A percentile compares a stretch with the other conserved stretches of the same genome.
Conservation (phyloP, 257 asterid genomes). For the Datura wrightii region DNA sequence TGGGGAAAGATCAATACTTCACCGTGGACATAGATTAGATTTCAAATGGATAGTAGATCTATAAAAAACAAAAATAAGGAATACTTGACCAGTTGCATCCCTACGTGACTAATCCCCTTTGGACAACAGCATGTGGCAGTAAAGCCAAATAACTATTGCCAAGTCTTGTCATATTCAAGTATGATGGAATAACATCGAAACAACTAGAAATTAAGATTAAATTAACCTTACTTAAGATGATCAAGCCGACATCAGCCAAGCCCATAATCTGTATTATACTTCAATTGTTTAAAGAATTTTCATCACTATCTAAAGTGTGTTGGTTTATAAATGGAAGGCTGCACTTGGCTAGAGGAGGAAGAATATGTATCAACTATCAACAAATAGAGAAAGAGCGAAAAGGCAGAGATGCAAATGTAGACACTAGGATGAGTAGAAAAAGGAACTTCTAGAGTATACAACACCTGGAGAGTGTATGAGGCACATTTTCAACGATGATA, state of each 20-base stretch:
- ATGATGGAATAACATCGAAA: not conserved
- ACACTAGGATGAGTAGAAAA: constrained; percentile 1
- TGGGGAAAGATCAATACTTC: not conserved
- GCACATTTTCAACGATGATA: not conserved
- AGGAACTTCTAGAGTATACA: not conserved
- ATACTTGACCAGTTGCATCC: not conserved
- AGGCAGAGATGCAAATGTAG: constrained; percentile 4
- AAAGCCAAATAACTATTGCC: constrained; percentile 5
- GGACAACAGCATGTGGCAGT: constrained; percentile 14
- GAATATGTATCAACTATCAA: not conserved
- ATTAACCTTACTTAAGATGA: constrained; percentile 4
- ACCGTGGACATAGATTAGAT: not conserved
- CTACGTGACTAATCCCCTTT: not conserved
- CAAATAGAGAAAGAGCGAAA: not conserved
- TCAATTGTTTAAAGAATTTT: constrained; percentile 6
- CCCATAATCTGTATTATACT: not conserved
- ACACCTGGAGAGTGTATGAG: not conserved
- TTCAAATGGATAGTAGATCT: constrained; percentile 11
- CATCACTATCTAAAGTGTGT: not conserved
- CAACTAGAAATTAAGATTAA: constrained; percentile 1
- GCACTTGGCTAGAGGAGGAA: not conserved
- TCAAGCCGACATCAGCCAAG: constrained; percentile 7
- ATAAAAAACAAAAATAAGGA: not conserved
- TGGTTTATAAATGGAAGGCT: not conserved
- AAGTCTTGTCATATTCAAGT: not conserved